phyloP scores from a whole-genome alignment of 331 rosid species.

The Malus hybrid region DNA sequence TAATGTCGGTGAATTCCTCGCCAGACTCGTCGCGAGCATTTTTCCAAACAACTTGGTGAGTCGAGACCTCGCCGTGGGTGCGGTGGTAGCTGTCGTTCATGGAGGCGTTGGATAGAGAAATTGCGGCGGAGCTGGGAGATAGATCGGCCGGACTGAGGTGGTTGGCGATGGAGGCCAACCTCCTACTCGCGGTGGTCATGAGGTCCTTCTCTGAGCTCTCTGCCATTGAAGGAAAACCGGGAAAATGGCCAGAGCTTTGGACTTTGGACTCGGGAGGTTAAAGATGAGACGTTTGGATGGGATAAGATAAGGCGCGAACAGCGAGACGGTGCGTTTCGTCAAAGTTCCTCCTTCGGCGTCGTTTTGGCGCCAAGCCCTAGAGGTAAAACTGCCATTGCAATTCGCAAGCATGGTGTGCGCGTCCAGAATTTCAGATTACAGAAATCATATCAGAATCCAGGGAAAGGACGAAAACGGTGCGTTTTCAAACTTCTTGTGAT shows the following conservation, averaged over 20 bases:
- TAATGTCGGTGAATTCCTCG: constrained; percentile 51
- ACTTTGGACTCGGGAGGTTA: background rate
- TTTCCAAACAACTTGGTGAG: constrained; percentile 52
- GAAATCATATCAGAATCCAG: background rate
- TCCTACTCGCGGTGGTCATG: constrained; percentile 29
- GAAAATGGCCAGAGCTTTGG: background rate
- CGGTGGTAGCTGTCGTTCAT: constrained; percentile 41
- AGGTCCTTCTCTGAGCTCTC: constrained; percentile 36
- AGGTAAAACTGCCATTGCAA: background rate
- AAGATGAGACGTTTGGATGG: background rate
- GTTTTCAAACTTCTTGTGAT: background rate
- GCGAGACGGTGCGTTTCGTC: background rate
- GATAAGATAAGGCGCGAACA: background rate
- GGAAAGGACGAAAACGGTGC: background rate
- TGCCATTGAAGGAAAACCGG: constrained; percentile 7
- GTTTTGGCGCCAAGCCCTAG: background rate
- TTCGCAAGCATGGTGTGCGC: background rate
- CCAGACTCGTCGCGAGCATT: constrained; percentile 34
- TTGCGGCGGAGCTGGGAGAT: background rate
- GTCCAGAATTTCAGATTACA: background rate
- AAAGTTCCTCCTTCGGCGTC: background rate
- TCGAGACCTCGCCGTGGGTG: constrained; percentile 57
- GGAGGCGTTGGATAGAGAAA: constrained; percentile 28
- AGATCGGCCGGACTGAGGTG: constrained; percentile 38
- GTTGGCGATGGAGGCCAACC: constrained; percentile 47